Percentiles rank a stretch among this genome's conserved stretches.
phyloP scores from a whole-genome alignment of 148 eudicot species.

The Rhododendron williamsianum region DNA sequence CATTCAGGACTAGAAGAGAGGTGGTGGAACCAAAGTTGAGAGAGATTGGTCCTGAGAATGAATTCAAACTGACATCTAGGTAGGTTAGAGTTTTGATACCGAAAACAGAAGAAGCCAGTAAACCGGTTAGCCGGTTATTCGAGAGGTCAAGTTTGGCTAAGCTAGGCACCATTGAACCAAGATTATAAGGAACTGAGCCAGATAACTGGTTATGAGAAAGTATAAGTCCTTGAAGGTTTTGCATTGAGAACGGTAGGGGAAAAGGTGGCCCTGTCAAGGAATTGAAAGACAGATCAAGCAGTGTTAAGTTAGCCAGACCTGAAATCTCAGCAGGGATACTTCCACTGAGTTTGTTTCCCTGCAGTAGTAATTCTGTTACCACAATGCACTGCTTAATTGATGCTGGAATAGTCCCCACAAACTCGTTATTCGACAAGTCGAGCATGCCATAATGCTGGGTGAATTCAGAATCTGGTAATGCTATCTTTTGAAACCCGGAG shows the following conservation, averaged over 20 bases:
- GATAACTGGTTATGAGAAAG: conserved; percentile 69
- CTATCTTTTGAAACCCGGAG: conserved; percentile 64
- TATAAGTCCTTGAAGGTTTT: conserved; percentile 76
- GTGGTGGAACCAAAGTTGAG: conserved; percentile 29
- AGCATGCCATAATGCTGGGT: conserved; percentile 91
- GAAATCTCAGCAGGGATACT: conserved; percentile 56
- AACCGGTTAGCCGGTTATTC: conserved; percentile 51
- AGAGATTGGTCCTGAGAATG: conserved; percentile 53
- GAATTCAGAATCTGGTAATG: conserved; percentile 85
- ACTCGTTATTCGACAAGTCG: conserved; percentile 71
- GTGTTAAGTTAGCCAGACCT: conserved; percentile 47
- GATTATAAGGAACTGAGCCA: conserved; percentile 56
- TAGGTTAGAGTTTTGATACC: conserved; percentile 44
- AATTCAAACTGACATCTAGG: conserved; percentile 67
- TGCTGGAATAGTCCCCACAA: conserved; percentile 67
- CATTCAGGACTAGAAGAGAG: conserved; percentile 64
- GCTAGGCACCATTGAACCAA: conserved; percentile 44
- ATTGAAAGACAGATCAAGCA: conserved; percentile 70
- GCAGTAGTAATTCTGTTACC: conserved; percentile 46
- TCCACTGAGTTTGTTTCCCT: conserved; percentile 66
- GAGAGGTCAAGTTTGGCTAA: conserved; percentile 73
- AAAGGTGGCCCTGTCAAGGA: conserved; percentile 45
- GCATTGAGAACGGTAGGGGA: conserved; percentile 40
- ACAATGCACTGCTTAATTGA: conserved; percentile 58
- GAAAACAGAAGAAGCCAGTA: conserved; percentile 56